These are phyloP conservation scores for Azolla pinnata DNA, from an alignment of 75 land plant genomes.

Conservation along the genomic window DNA sequence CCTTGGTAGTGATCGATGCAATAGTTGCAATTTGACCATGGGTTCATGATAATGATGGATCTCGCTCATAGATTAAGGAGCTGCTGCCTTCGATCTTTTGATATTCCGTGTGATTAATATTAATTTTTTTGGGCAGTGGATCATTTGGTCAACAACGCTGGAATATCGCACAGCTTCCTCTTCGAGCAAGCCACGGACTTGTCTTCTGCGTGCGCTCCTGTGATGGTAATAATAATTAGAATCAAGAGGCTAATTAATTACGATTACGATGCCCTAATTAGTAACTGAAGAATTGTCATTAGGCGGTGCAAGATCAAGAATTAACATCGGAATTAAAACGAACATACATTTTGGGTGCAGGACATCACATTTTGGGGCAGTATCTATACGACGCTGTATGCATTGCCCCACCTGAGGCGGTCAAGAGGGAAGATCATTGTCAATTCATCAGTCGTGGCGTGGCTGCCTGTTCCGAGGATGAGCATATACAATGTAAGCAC, in stretches of 20 bases:
- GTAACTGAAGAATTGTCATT: no score
- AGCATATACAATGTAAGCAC: conserved; percentile 60
- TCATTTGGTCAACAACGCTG: conserved; percentile 82
- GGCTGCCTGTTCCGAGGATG: conserved; percentile 49
- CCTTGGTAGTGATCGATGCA: no score
- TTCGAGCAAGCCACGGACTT: conserved; percentile 42
- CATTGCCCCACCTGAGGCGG: conserved; percentile 45
- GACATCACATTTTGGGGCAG: conserved; percentile 73
- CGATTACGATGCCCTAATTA: no score
- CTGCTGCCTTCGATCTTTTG: no score
- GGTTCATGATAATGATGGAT: no score
- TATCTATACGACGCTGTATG: conserved; percentile 57
- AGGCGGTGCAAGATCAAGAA: no score
- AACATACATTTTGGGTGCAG: conserved; percentile 18
- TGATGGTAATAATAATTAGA: conserved; percentile 33
- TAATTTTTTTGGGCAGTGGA: no score
- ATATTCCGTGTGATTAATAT: no score
- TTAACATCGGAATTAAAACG: background rate
- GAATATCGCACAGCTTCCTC: conserved; percentile 25
- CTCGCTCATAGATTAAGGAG: no score
- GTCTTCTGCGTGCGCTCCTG: conserved; percentile 6
- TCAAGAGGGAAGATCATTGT: conserved; percentile 54
- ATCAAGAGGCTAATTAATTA: background rate
- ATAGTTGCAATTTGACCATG: no score
- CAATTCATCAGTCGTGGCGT: conserved; percentile 44